Base-by-base conservation (phyloP, 2,329 filamentous ascomycete genomes). In the Hymenoscyphus fructigenus region DNA sequence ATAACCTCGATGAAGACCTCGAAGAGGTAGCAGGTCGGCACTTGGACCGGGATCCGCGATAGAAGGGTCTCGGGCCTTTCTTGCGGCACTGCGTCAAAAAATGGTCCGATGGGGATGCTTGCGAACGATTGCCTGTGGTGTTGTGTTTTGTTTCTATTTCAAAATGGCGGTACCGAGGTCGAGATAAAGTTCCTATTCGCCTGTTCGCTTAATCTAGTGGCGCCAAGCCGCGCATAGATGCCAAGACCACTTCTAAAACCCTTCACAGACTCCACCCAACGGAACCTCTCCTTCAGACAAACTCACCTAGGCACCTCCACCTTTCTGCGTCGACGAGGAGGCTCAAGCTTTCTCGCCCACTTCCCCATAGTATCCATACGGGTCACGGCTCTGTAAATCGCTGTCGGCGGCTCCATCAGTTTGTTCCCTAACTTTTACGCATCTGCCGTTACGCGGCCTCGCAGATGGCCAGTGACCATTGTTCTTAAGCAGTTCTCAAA, bases 21-120 rank as follows among this genome's bases (percentile, higher is more conserved):
- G 26, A 53, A 53, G 47, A 9, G n/a, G 47, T 53, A 53, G 47
- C n/a, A 38, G 44, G n/a, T 50, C 44, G 44, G 44, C 23, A 50
- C 44, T 53, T 53, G 47, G 10, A 23, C 47, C 7, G 47, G 9
- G 47, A 53, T 12, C 20, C 9, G 47, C 47, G 20, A 12, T 3
- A 3, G 47, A n/a, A n/a, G 20, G 36, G 36, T 38, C 36, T 38
- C 36, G 36, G 36, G 36, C 36, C 5, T 38, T 38, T 38, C 4
- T 50, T 14, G 47, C 47, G 4, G 20, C 12, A 26, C n/a, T 53
- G 47, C 4, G 20, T 12, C 20, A 53, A 23, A 53, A 23, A 53
- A 53, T 53, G 20, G 47, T 53, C 47, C 47, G 20, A 23, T 53
- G 20, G 47, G 20, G n/a, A 53, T 53, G 20, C 47, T 53, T 53